Percentiles rank a stretch among this genome's conserved stretches.
These are phyloP conservation scores for Tylopilus sp. DNA, from an alignment of 1,284 basidiomycete genomes.

Conservation along the genomic window DNA sequence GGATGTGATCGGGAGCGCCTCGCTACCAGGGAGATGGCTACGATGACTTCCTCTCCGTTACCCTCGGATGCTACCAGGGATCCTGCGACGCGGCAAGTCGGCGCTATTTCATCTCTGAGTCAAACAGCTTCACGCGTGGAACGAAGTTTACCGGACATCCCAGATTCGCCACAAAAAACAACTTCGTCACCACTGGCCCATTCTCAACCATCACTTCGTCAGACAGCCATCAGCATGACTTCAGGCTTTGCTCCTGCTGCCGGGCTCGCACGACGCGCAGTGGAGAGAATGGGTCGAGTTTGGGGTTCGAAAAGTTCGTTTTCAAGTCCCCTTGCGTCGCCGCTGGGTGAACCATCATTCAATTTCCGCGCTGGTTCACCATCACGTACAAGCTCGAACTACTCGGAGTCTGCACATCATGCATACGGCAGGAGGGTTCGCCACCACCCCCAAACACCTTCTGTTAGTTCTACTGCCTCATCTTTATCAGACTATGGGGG, in stretches of 20 bases:
- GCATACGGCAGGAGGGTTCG: conserved; percentile 36
- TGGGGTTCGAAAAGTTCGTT: conserved; percentile 51
- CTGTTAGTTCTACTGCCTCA: conserved; percentile 48
- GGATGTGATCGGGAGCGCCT: conserved; percentile 27
- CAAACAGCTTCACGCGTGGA: conserved; percentile 18
- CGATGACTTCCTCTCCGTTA: conserved; percentile 21
- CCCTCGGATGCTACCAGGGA: conserved; percentile 15
- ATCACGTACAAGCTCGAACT: conserved; percentile 39
- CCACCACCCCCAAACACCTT: conserved; percentile 56
- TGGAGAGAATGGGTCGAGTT: conserved; percentile 67
- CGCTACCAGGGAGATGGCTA: conserved; percentile 15
- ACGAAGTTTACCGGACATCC: conserved; percentile 34
- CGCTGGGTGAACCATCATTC: conserved; percentile 33
- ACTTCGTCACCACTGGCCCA: conserved; percentile 18
- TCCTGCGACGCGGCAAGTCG: conserved; percentile 13
- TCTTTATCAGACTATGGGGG: conserved; percentile 56
- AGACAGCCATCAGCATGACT: conserved; percentile 68
- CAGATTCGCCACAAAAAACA: conserved; percentile 27
- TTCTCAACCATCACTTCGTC: conserved; percentile 41
- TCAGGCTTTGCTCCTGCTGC: conserved; percentile 63
- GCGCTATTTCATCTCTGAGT: conserved; percentile 14
- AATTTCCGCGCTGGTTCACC: conserved; percentile 30
- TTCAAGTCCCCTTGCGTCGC: conserved; percentile 40
- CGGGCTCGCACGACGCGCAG: conserved; percentile 69
- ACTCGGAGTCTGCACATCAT: conserved; percentile 18